phyloP scores from a whole-genome alignment of 177 flowering plant species.

The Telopea speciosissima region DNA sequence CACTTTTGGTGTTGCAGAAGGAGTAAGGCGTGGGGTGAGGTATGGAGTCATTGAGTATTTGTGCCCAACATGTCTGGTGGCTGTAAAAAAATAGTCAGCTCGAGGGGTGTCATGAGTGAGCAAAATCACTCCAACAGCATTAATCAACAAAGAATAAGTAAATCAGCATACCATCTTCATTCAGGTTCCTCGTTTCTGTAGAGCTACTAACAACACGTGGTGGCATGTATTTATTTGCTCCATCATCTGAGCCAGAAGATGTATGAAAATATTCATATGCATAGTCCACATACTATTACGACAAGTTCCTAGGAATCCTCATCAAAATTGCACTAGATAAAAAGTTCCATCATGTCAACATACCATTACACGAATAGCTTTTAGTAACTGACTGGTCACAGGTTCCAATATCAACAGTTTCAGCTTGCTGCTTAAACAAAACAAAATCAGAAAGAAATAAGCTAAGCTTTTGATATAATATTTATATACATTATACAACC shows the following conservation, averaged over 20 bases:
- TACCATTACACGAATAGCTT: constrained; percentile 50
- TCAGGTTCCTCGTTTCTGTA: constrained; percentile 27
- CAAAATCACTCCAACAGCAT: background rate
- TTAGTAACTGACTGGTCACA: constrained; percentile 66
- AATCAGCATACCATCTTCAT: constrained; percentile 45
- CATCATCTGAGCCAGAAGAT: constrained; percentile 40
- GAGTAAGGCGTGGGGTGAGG: constrained; percentile 74
- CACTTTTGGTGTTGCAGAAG: constrained; percentile 71
- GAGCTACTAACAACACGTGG: constrained; percentile 33
- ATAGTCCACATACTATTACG: background rate
- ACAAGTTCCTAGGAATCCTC: background rate
- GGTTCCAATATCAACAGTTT: constrained; percentile 80
- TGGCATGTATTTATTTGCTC: constrained; percentile 30
- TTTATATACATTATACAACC: background rate
- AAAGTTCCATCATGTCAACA: background rate
- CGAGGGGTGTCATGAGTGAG: constrained; percentile 1
- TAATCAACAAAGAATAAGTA: background rate
- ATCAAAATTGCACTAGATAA: background rate
- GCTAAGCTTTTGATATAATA: background rate
- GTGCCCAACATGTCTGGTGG: constrained; percentile 38
- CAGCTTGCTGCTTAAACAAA: constrained; percentile 42
- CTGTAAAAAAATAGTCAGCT: constrained; percentile 30
- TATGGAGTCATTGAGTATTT: constrained; percentile 69
- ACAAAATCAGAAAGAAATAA: background rate
- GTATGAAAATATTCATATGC: background rate